Base-by-base conservation (phyloP, 129 eudicot genomes). In the Tanacetum coccineum region DNA sequence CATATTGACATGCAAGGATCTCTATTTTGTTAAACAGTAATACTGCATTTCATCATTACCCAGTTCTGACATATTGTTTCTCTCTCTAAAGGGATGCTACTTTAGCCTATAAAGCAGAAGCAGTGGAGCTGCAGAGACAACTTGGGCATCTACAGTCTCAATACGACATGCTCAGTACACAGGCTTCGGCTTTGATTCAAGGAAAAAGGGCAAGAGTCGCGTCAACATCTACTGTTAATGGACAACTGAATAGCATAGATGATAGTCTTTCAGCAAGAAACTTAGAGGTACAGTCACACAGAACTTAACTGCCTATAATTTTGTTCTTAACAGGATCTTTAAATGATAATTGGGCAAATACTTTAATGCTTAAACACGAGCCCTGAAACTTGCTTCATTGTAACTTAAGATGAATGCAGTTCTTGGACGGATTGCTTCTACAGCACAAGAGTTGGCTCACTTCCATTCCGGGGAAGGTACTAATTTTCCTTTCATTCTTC, bases 391-490 rank as follows among this genome's bases (percentile, higher is more conserved):
- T 67, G 69, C 74, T 75, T 65, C 56, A 40, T 68, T 84, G 63
- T 69, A 45, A 49, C 39, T 48, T 53, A 60, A 89, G 99, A 89
- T 93, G 96, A 87, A 93, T 80, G 87, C 95, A 70, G 99, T 89
- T 81, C 99, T 93, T 72, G 99, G 87, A 68, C 78, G 85, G 87
- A 84, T 93, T 80, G 95, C 95, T 62, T 79, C 96, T 39, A 89
- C 96, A 62, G 83, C 99, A 9, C 87, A 89, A 79, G 99, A 93
- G 77, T 76, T 93, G 87, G 87, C 95, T 32, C 99, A 82, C 60
- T 86, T 89, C 80, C 99, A 94, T 81, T 94, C 99, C 26, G 97
- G 99, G 59, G 96, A 94, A 74, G 99, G 99, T 94, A 82, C 10
- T 44, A 21, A 40, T 1, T 26, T 62, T 13, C 10, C 48, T 11